phyloP scores from a whole-genome alignment of 2,329 filamentous ascomycete species.

The Simplicillium sp. region DNA sequence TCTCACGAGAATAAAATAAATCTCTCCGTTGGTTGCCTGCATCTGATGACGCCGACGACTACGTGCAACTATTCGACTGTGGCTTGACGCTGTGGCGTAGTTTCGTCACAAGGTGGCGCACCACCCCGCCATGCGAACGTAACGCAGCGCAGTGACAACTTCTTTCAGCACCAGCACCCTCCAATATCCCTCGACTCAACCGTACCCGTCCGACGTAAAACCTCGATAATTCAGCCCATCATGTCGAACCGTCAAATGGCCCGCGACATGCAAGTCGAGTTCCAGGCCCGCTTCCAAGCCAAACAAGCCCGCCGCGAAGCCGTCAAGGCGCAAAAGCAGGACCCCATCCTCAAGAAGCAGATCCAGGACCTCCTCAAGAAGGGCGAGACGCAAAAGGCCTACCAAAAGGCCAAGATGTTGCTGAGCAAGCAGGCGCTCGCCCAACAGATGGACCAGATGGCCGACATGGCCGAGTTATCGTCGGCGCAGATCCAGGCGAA shows the following conservation, averaged over 20 bases:
- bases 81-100: no score
- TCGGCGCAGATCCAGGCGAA: slow-evolving; percentile 55
- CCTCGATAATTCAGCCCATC: slow-evolving; percentile 11
- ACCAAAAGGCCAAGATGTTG: slow-evolving; percentile 54
- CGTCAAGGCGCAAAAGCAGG: slow-evolving; percentile 51
- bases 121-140: no score
- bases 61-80: no score
- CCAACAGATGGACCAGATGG: slow-evolving; percentile 54
- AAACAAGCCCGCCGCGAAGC: slow-evolving; percentile 53
- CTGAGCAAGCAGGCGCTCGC: slow-evolving; percentile 53
- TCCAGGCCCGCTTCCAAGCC: slow-evolving; percentile 53
- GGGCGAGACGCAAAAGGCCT: slow-evolving; percentile 53
- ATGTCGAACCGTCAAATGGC: slow-evolving; percentile 52
- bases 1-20: no score
- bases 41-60: no score
- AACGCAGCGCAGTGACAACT: background rate
- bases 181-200: background rate
- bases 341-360: slow-evolving; percentile 52
- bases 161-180: slow-evolving; percentile 1
- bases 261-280: slow-evolving; percentile 54
- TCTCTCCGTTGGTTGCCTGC: no score
- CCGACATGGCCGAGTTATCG: slow-evolving; percentile 53
- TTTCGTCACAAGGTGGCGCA: background rate
- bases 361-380: slow-evolving; percentile 54
- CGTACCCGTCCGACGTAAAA: background rate